phyloP scores from a whole-genome alignment of 192 early-diverging fungal genomes.

The Coemansia sp. region DNA sequence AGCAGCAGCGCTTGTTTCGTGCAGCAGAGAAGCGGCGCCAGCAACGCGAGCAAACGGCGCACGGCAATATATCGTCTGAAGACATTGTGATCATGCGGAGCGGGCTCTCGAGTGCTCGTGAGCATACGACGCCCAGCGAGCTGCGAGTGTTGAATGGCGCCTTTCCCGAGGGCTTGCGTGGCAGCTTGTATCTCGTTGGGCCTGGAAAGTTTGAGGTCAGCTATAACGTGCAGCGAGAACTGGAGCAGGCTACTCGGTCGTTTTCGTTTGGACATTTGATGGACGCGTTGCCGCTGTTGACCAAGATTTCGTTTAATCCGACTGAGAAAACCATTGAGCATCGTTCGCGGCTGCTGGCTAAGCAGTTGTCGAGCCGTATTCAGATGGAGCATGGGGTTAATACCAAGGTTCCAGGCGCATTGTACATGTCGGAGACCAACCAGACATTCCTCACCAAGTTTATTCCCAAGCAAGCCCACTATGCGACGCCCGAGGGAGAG shows the following conservation, averaged over 20 bases:
- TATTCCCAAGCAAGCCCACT: slow-evolving; percentile 61
- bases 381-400: slow-evolving; percentile 71
- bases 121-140: slow-evolving; percentile 46
- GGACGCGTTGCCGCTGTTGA: slow-evolving; percentile 74
- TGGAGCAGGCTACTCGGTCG: slow-evolving; percentile 67
- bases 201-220: slow-evolving; percentile 70
- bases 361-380: slow-evolving; percentile 65
- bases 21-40: slow-evolving; percentile 40
- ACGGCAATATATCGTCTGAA: slow-evolving; percentile 32
- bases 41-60: slow-evolving; percentile 38
- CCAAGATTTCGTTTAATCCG: slow-evolving; percentile 67
- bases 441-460: slow-evolving; percentile 70
- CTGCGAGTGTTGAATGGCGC: slow-evolving; percentile 59
- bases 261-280: slow-evolving; percentile 74
- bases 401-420: slow-evolving; percentile 66
- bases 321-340: slow-evolving; percentile 61
- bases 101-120: slow-evolving; percentile 62
- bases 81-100: slow-evolving; percentile 46
- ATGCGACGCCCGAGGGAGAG: slow-evolving; percentile 63
- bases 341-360: slow-evolving; percentile 64
- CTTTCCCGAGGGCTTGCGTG: slow-evolving; percentile 68
- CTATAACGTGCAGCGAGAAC: slow-evolving; percentile 64
- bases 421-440: slow-evolving; percentile 70
- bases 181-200: slow-evolving; percentile 67
- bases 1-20: slow-evolving; percentile 37